A percentile compares a stretch with the other conserved stretches of the same genome.
These are phyloP conservation scores for Sungouiella blattae DNA, from an alignment of 805 yeast genomes.

Conservation along the genomic window DNA sequence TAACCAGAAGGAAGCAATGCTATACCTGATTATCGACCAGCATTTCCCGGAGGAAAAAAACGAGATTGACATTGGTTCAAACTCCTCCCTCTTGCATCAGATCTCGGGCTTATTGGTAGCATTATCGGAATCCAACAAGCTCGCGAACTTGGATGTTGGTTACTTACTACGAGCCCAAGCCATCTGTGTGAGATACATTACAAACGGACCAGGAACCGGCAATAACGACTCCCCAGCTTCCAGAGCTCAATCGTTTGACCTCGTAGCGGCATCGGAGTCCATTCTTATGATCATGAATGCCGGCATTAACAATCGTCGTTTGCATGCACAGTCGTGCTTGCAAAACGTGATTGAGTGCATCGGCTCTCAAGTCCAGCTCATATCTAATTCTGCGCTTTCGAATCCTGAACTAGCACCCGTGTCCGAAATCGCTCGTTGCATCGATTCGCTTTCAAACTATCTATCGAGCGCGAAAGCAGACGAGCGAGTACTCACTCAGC, in stretches of 20 bases:
- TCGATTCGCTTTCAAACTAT: not conserved
- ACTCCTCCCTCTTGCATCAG: no score
- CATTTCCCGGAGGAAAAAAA: not conserved
- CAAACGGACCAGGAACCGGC: no score
- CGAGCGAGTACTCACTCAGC: slow-evolving; percentile 52
- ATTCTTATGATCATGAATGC: slow-evolving; percentile 41
- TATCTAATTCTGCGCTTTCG: slow-evolving; percentile 1
- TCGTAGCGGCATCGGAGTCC: slow-evolving; percentile 31
- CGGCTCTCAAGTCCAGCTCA: slow-evolving; percentile 11
- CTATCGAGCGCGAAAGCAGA: slow-evolving; percentile 19
- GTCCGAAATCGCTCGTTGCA: not conserved
- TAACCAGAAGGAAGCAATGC: not conserved
- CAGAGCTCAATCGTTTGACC: slow-evolving; percentile 3
- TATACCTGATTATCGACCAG: not conserved
- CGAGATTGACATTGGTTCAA: not conserved
- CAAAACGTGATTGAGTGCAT: slow-evolving; percentile 9
- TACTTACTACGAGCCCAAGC: slow-evolving; percentile 20
- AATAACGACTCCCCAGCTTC: no score
- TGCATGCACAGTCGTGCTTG: slow-evolving; percentile 46
- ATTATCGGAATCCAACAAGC: not conserved
- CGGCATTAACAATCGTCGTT: slow-evolving; percentile 36
- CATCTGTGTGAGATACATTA: slow-evolving; percentile 14
- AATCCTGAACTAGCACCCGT: no score
- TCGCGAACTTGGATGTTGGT: slow-evolving; percentile 11
- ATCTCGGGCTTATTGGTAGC: not conserved